phyloP scores from a whole-genome alignment of 345 rosid species.

The Trapa bicornis region DNA sequence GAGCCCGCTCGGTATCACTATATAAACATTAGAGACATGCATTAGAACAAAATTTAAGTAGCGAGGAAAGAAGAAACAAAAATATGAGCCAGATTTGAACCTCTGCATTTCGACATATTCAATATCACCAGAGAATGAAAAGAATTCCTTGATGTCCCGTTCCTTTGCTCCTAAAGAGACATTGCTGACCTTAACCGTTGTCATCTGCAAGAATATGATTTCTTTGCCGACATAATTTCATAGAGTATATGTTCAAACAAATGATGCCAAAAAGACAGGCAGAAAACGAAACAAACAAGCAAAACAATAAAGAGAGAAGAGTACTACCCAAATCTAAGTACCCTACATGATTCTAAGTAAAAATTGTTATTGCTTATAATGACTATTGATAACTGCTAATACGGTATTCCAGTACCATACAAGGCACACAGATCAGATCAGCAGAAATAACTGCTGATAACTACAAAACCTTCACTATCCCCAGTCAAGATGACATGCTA shows the following conservation, averaged over 20 bases:
- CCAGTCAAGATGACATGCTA: too few relatives aligned
- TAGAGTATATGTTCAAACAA: neutral
- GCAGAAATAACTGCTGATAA: too few relatives aligned
- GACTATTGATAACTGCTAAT: too few relatives aligned
- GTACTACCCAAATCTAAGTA: too few relatives aligned
- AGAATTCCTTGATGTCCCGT: constrained; percentile 62
- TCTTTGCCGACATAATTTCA: neutral
- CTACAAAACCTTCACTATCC: too few relatives aligned
- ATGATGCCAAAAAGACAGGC: neutral
- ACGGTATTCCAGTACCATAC: too few relatives aligned
- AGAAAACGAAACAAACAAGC: too few relatives aligned
- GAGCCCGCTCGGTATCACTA: constrained; percentile 53
- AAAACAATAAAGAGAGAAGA: neutral
- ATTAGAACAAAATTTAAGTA: neutral
- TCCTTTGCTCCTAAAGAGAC: constrained; percentile 66
- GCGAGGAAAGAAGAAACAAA: neutral
- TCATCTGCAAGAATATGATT: constrained; percentile 25
- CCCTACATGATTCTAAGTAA: too few relatives aligned
- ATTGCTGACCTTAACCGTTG: constrained; percentile 48
- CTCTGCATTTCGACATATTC: constrained; percentile 55
- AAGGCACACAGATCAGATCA: too few relatives aligned
- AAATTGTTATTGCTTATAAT: too few relatives aligned
- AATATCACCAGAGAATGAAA: constrained; percentile 77
- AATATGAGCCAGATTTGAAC: constrained; percentile 17
- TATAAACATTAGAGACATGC: constrained; percentile 13